Evolutionary conservation across 331 rosid species (phyloP).

Genomic region (Quercus tomentella): DNA sequence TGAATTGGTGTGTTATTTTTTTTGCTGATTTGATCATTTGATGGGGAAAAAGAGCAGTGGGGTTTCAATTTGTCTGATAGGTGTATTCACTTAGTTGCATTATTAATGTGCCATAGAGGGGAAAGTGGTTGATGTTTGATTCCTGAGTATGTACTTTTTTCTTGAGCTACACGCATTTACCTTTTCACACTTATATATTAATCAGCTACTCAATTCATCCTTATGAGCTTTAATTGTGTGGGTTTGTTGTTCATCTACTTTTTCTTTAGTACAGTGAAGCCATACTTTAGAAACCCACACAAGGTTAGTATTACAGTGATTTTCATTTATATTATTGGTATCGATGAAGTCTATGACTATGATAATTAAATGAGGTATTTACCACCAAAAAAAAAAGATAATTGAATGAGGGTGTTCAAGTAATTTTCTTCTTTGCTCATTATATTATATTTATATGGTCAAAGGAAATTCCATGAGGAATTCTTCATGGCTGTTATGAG

Average conservation of each 20-base stretch:
- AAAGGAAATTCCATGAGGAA: not conserved
- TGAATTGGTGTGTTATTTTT: constrained; percentile 22
- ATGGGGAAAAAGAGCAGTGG: constrained; percentile 25
- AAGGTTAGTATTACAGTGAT: too few relatives aligned
- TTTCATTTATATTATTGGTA: not conserved
- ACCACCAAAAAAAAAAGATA: too few relatives aligned
- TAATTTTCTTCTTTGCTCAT: not conserved
- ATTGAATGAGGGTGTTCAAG: not conserved
- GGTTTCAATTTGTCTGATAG: not conserved
- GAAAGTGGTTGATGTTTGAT: constrained; percentile 18
- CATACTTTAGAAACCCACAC: not conserved
- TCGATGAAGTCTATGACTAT: not conserved
- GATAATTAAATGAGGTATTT: too few relatives aligned
- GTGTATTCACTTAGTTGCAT: constrained; percentile 18
- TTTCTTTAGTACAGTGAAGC: not conserved
- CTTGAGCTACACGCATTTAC: constrained; percentile 28
- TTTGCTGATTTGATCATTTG: constrained; percentile 16
- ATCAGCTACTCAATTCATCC: not conserved
- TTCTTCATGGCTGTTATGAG: too few relatives aligned
- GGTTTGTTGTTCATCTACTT: constrained; percentile 5
- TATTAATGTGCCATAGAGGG: constrained; percentile 18
- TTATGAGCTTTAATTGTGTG: not conserved
- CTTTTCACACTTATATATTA: not conserved
- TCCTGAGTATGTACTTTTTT: constrained; percentile 24
- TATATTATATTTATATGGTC: not conserved